These are phyloP conservation scores for Fraxinus sp. DNA, from an alignment of 305 asterid genomes.

Conservation along the genomic window DNA sequence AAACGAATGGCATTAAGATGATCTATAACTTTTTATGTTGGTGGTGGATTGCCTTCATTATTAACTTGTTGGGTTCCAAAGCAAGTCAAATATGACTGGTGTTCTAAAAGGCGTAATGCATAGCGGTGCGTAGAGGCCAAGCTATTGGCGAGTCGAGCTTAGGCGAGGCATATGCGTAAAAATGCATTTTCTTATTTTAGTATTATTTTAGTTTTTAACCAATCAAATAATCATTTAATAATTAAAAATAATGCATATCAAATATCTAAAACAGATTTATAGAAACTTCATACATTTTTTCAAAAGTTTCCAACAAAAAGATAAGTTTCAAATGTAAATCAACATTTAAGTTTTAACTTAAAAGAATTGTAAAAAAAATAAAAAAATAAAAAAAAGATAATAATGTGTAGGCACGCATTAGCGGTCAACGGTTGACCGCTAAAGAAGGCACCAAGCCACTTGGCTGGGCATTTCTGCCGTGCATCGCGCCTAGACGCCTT, in stretches of 20 bases:
- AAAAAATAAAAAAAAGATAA: no score
- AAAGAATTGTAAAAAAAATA: no score
- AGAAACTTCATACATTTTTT: no score
- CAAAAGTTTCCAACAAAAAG: no score
- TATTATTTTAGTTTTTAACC: neutral
- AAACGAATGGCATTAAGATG: neutral
- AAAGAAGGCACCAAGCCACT: neutral
- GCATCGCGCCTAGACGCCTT: neutral
- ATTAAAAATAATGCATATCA: neutral
- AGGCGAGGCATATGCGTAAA: neutral
- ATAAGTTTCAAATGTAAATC: no score
- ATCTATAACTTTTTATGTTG: neutral
- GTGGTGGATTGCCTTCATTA: neutral
- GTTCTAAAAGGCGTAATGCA: neutral
- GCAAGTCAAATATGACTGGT: neutral
- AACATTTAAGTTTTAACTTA: no score
- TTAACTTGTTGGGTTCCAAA: neutral
- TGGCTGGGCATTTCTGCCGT: neutral
- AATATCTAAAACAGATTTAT: neutral
- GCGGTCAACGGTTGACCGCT: neutral
- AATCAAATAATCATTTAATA: no score
- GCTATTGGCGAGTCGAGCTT: neutral
- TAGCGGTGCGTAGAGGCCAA: neutral
- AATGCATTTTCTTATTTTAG: neutral
- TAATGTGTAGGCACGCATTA: no score